A percentile compares a stretch with the other conserved stretches of the same genome.
Evolutionary conservation across 257 asterid genomes (phyloP).

Genomic region (Fraxinus quadrangulata): DNA sequence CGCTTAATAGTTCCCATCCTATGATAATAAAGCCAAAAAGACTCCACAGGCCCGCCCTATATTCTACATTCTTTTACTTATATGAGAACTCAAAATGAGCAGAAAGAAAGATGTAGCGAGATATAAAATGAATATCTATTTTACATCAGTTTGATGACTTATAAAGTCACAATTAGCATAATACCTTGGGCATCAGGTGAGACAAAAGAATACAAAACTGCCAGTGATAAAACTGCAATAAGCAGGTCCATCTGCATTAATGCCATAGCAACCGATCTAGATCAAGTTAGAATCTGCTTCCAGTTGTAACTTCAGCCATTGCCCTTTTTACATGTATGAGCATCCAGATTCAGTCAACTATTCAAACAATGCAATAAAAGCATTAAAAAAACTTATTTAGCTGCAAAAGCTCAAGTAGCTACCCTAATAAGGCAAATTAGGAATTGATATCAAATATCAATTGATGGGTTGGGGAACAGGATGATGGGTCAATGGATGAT

Average conservation of each 20-base stretch:
- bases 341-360: not conserved
- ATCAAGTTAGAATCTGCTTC: constrained; percentile 21
- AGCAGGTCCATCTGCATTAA: constrained; percentile 28
- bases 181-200: constrained; percentile 47
- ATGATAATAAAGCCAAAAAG: not conserved
- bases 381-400: not conserved
- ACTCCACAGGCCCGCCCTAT: not conserved
- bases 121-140: not conserved
- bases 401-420: not conserved
- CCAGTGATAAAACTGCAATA: constrained; percentile 28
- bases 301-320: not conserved
- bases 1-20: not conserved
- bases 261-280: constrained; percentile 1
- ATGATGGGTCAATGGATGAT: not conserved
- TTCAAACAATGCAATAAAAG: not conserved
- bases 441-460: not conserved
- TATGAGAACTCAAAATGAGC: not conserved
- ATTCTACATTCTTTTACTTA: not conserved
- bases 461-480: not conserved
- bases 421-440: not conserved
- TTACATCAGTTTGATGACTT: not conserved
- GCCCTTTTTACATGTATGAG: not conserved
- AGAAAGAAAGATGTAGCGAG: not conserved
- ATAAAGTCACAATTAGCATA: not conserved
- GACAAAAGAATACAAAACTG: constrained; percentile 30